Conservation (phyloP, 2,329 filamentous ascomycete species). For the Epichloe bromicola region DNA sequence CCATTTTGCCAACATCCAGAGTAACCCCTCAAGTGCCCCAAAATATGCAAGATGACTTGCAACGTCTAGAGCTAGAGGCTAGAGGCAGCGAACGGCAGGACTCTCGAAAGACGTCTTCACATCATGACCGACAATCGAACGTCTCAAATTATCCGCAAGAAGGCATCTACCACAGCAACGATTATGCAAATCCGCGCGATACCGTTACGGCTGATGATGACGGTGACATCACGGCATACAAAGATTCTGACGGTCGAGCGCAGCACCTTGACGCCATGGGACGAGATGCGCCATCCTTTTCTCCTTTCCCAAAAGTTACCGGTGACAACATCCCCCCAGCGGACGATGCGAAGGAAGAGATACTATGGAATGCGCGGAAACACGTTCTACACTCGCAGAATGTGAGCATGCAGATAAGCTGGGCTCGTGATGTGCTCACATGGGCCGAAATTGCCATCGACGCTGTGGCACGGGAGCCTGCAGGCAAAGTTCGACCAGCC, state of each 20-base stretch:
- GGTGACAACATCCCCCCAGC: slow-evolving; percentile 88
- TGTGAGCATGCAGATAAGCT: slow-evolving; percentile 89
- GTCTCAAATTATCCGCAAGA: slow-evolving; percentile 26
- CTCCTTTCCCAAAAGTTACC: slow-evolving; percentile 76
- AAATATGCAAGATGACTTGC: slow-evolving; percentile 91
- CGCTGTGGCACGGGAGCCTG: slow-evolving; percentile 53
- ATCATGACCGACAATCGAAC: slow-evolving; percentile 31
- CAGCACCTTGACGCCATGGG: slow-evolving; percentile 28
- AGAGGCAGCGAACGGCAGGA: slow-evolving; percentile 29
- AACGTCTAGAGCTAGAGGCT: slow-evolving; percentile 77
- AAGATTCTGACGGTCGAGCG: slow-evolving; percentile 24
- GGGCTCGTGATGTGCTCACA: slow-evolving; percentile 83
- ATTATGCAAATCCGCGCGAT: slow-evolving; percentile 2
- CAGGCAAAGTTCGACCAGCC: slow-evolving; percentile 44
- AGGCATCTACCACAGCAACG: slow-evolving; percentile 4
- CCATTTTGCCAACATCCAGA: slow-evolving; percentile 34
- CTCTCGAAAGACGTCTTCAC: slow-evolving; percentile 17
- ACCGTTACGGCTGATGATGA: slow-evolving; percentile 19
- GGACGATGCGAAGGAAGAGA: slow-evolving; percentile 86
- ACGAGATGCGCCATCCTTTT: slow-evolving; percentile 62
- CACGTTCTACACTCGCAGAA: slow-evolving; percentile 87
- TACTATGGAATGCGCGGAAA: slow-evolving; percentile 70
- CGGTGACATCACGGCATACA: slow-evolving; percentile 26
- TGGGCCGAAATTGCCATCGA: slow-evolving; percentile 79
- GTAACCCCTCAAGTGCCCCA: slow-evolving; percentile 91